phyloP scores from a whole-genome alignment of 768 basidiomycete genomes.

The Scleroderma bovista region DNA sequence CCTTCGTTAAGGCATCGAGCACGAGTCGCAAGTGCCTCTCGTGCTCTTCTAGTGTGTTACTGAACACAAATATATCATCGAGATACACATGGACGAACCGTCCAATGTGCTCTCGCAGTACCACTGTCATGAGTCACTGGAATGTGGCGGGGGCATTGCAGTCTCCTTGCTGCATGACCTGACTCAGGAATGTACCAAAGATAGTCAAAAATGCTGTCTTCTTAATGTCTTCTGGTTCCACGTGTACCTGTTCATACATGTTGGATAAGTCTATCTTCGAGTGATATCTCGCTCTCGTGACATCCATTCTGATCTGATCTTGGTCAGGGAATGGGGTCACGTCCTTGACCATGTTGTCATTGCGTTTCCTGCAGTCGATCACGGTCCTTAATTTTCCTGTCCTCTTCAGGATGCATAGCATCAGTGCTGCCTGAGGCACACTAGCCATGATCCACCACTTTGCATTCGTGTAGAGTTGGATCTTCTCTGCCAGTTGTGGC shows the following conservation, averaged over 20 bases:
- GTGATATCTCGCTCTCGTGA: slow-evolving; percentile 25
- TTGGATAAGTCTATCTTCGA: slow-evolving; percentile 39
- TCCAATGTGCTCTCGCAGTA: slow-evolving; percentile 7
- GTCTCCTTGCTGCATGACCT: slow-evolving; percentile 38
- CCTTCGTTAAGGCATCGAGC: slow-evolving; percentile 23
- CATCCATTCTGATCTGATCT: slow-evolving; percentile 30
- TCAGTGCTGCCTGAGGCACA: slow-evolving; percentile 7
- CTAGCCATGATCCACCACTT: slow-evolving; percentile 29
- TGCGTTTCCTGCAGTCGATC: slow-evolving; percentile 31
- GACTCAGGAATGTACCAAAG: slow-evolving; percentile 27
- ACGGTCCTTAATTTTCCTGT: slow-evolving; percentile 30
- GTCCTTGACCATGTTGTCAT: slow-evolving; percentile 37
- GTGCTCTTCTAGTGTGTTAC: slow-evolving; percentile 32
- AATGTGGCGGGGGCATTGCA: slow-evolving; percentile 10
- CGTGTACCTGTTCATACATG: slow-evolving; percentile 39
- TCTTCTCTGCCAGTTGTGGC: neutral
- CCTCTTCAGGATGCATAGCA: slow-evolving; percentile 28
- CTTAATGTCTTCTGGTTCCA: slow-evolving; percentile 24
- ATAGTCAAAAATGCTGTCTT: slow-evolving; percentile 21
- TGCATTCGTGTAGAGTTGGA: slow-evolving; percentile 18
- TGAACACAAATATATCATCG: slow-evolving; percentile 12
- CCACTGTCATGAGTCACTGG: slow-evolving; percentile 4
- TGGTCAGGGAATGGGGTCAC: too few relatives aligned
- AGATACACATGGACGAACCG: slow-evolving; percentile 13
- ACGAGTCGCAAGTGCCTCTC: slow-evolving; percentile 26